These are phyloP conservation scores for Petunia hybrid DNA, from an alignment of 305 asterid species.

Conservation along the genomic window DNA sequence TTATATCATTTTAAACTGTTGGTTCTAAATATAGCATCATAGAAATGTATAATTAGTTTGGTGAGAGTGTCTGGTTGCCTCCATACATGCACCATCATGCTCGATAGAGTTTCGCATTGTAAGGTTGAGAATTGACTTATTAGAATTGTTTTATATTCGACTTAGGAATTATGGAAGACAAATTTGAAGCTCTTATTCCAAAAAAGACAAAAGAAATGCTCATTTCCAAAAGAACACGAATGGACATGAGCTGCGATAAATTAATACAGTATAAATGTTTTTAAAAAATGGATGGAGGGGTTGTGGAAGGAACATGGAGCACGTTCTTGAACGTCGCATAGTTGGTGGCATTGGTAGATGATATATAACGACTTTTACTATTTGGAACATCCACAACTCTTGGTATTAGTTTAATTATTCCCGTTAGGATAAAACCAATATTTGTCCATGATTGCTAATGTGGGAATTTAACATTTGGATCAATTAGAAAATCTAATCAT, in stretches of 20 bases:
- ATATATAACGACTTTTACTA: no score
- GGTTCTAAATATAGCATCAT: no score
- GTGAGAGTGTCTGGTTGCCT: no score
- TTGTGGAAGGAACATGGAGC: conserved; percentile 48
- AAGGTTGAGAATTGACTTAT: no score
- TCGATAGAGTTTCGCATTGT: no score
- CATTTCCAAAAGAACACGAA: neutral
- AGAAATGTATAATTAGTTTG: no score
- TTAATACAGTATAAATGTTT: neutral
- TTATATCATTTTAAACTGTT: no score
- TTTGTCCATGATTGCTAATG: conserved; percentile 29
- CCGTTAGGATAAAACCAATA: conserved; percentile 23
- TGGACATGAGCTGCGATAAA: neutral
- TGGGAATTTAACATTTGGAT: neutral
- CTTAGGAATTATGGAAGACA: neutral
- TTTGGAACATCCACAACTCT: conserved; percentile 26
- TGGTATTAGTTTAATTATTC: conserved; percentile 30
- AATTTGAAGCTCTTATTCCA: neutral
- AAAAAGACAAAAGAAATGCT: conserved; percentile 22
- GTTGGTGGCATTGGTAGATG: neutral
- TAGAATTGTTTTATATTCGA: neutral
- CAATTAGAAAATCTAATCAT: conserved; percentile 15
- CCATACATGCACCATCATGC: neutral
- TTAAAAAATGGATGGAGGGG: conserved; percentile 21
- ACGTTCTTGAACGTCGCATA: conserved; percentile 49